Conservation (phyloP, 768 basidiomycete species). For the Lyophyllum atratum region DNA sequence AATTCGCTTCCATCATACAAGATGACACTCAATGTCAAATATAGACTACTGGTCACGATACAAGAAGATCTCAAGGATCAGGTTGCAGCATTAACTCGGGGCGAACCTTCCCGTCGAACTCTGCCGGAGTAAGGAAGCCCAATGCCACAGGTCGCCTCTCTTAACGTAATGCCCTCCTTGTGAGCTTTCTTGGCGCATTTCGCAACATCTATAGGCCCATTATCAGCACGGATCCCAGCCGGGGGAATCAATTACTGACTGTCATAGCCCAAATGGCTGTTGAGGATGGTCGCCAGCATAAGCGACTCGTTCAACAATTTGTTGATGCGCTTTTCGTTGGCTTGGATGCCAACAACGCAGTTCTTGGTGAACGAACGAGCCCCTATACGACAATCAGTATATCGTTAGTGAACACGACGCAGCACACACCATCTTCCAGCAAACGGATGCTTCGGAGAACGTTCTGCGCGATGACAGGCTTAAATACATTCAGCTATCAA, state of each 20-base stretch:
- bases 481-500: slow-evolving; percentile 92
- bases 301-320: slow-evolving; percentile 90
- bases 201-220: slow-evolving; percentile 74
- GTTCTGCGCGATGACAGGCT: slow-evolving; percentile 98
- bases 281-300: slow-evolving; percentile 98
- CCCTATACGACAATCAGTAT: slow-evolving; percentile 39
- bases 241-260: slow-evolving; percentile 54
- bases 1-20: slow-evolving; percentile 12
- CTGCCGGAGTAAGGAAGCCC: slow-evolving; percentile 83
- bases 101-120: slow-evolving; percentile 93
- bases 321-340: slow-evolving; percentile 93
- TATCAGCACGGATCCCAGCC: slow-evolving; percentile 14
- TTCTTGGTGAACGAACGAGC: slow-evolving; percentile 95
- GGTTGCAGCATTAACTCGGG: slow-evolving; percentile 91
- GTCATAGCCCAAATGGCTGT: slow-evolving; percentile 95
- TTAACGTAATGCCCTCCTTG: slow-evolving; percentile 94
- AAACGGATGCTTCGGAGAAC: slow-evolving; percentile 94
- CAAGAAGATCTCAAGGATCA: slow-evolving; percentile 25
- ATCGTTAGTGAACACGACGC: slow-evolving; percentile 11
- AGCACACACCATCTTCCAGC: slow-evolving; percentile 77
- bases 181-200: slow-evolving; percentile 99
- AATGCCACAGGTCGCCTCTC: slow-evolving; percentile 91
- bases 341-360: slow-evolving; percentile 94
- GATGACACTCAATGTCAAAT: neutral
- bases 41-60: neutral